These are phyloP conservation scores for Sindora glabra DNA, from an alignment of 306 rosid species.

Conservation along the genomic window DNA sequence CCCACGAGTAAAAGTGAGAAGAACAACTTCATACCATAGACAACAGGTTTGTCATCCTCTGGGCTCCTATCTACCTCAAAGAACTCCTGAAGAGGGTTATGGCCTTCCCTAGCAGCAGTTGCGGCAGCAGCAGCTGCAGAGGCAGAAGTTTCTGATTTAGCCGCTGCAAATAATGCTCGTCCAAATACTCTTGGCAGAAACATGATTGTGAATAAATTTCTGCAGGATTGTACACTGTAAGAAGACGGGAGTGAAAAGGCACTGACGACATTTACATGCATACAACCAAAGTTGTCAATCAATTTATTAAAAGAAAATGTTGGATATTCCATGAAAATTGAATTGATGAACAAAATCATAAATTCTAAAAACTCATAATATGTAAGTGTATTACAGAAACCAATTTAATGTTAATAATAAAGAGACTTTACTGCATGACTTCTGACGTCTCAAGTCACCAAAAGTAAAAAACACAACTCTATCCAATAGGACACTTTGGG, in stretches of 20 bases:
- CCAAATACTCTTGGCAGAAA: constrained; percentile 54
- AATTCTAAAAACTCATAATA: too few relatives aligned
- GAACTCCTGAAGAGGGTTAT: constrained; percentile 73
- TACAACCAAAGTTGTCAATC: neutral
- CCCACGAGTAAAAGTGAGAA: neutral
- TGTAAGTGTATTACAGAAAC: too few relatives aligned
- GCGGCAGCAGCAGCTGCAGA: constrained; percentile 30
- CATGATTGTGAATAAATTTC: constrained; percentile 29
- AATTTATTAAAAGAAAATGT: too few relatives aligned
- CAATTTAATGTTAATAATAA: too few relatives aligned
- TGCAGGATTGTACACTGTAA: constrained; percentile 9
- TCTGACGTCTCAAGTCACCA: too few relatives aligned
- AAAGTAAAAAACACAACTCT: too few relatives aligned
- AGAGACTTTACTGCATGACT: too few relatives aligned
- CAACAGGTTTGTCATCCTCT: constrained; percentile 69
- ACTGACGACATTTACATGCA: neutral
- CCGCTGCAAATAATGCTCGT: constrained; percentile 56
- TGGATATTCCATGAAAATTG: too few relatives aligned
- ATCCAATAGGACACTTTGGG: too few relatives aligned
- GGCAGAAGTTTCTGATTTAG: constrained; percentile 49
- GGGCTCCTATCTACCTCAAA: constrained; percentile 61
- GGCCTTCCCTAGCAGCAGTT: constrained; percentile 24
- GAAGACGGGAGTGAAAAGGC: neutral
- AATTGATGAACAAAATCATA: too few relatives aligned
- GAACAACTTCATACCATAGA: constrained; percentile 47